A percentile compares a stretch with the other conserved stretches of the same genome.
Conservation (phyloP, 2,329 filamentous ascomycete genomes). For the Immersiporthe knoxdaviesiana region DNA sequence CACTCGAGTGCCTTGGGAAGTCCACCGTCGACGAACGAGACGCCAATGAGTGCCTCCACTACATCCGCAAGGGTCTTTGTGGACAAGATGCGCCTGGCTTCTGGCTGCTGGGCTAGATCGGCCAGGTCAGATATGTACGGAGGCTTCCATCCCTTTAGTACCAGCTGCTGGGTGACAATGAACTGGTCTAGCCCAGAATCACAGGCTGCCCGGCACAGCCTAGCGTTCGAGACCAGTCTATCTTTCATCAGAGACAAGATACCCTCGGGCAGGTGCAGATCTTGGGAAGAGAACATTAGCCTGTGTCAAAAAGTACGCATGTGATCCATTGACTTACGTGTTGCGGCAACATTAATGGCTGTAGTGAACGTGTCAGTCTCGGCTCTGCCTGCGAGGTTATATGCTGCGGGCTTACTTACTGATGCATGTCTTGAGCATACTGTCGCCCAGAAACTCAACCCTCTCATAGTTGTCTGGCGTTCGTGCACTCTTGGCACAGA, state of each 20-base stretch:
- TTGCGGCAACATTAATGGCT: background rate
- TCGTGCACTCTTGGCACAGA: constrained; percentile 65
- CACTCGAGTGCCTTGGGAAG: constrained; percentile 65
- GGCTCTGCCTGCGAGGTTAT: no score
- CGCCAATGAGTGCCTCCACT: constrained; percentile 82
- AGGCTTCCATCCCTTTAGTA: constrained; percentile 67
- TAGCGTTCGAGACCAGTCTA: constrained; percentile 72
- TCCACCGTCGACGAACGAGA: constrained; percentile 71
- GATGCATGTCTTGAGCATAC: constrained; percentile 75
- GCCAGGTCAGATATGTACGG: constrained; percentile 54
- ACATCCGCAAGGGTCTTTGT: constrained; percentile 87
- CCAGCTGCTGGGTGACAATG: constrained; percentile 71
- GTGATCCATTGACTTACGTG: background rate
- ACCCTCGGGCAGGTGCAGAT: constrained; percentile 75
- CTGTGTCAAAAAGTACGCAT: no score
- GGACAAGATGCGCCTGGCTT: constrained; percentile 53
- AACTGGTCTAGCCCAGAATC: constrained; percentile 70
- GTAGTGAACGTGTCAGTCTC: background rate
- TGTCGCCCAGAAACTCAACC: constrained; percentile 86
- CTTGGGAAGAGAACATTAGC: constrained; percentile 38
- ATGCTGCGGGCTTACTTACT: constrained; percentile 44
- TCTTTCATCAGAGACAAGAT: constrained; percentile 72
- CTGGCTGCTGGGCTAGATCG: constrained; percentile 17
- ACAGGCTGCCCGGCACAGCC: constrained; percentile 68
- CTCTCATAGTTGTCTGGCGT: constrained; percentile 75